Conservation (phyloP, 1,139 yeast genomes). For the Blastobotrys petasosporus region DNA sequence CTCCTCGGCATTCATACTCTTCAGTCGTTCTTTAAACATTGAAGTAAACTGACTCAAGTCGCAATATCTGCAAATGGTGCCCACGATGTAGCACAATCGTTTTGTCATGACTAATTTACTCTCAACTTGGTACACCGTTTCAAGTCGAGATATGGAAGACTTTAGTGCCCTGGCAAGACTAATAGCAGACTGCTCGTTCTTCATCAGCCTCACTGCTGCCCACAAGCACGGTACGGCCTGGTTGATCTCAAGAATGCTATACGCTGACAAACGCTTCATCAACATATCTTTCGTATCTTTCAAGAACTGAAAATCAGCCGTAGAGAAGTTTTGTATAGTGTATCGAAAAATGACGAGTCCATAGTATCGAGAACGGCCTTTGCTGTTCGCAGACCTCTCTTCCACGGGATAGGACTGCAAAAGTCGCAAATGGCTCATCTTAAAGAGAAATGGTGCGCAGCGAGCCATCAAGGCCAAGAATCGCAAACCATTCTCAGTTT, state of each 20-base stretch:
- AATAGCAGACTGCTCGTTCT: background rate
- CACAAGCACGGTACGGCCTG: slow-evolving; percentile 15
- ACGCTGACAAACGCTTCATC: slow-evolving; percentile 10
- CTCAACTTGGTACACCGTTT: background rate
- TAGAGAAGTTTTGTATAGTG: slow-evolving; percentile 7
- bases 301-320: slow-evolving; percentile 8
- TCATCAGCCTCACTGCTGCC: slow-evolving; percentile 10
- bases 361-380: slow-evolving; percentile 7
- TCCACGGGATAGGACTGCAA: slow-evolving; percentile 11
- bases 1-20: background rate
- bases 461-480: slow-evolving; percentile 1
- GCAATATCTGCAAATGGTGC: slow-evolving; percentile 11
- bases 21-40: slow-evolving; percentile 2
- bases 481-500: background rate
- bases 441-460: slow-evolving; percentile 1
- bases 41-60: slow-evolving; percentile 5
- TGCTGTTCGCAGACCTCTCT: slow-evolving; percentile 6
- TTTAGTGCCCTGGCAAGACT: slow-evolving; percentile 3
- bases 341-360: slow-evolving; percentile 9
- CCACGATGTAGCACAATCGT: slow-evolving; percentile 9
- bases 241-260: slow-evolving; percentile 10
- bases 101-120: slow-evolving; percentile 5
- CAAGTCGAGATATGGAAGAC: slow-evolving; percentile 7
- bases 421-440: slow-evolving; percentile 7
- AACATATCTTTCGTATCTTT: slow-evolving; percentile 9